Conservation (phyloP, 1,284 basidiomycete species). For the Tranzscheliella williamsii region DNA sequence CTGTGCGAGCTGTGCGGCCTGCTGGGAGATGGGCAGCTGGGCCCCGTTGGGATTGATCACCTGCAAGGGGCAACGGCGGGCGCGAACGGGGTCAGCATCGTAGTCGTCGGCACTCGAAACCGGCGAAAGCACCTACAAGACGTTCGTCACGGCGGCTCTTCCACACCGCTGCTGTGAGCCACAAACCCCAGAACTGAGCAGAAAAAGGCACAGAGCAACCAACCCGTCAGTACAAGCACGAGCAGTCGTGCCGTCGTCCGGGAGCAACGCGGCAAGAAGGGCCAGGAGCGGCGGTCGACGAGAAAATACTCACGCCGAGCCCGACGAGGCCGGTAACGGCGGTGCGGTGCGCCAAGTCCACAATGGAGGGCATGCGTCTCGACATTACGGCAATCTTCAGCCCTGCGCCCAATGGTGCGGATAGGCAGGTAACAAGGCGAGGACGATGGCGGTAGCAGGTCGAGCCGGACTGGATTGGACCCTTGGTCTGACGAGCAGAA, state of each 20-base stretch:
- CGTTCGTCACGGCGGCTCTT: conserved; percentile 52
- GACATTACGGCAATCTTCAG: no score
- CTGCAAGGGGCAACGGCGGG: no score
- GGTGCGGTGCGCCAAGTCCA: conserved; percentile 46
- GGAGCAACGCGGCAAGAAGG: background rate
- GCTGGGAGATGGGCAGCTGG: conserved; percentile 27
- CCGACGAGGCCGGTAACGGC: conserved; percentile 50
- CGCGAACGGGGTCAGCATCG: no score
- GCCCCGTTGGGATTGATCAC: conserved; percentile 22
- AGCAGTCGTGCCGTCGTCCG: background rate
- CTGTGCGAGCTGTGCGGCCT: conserved; percentile 22
- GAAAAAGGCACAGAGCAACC: background rate
- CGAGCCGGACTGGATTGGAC: no score
- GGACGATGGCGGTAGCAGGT: no score
- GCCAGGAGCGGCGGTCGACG: background rate
- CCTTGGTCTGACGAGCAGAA: no score
- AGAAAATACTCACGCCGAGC: conserved; percentile 45
- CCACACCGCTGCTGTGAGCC: conserved; percentile 55
- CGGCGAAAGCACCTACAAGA: conserved; percentile 27
- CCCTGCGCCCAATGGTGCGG: no score
- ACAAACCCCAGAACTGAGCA: conserved; percentile 49
- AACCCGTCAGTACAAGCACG: background rate
- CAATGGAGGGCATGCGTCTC: conserved; percentile 35
- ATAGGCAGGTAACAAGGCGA: no score
- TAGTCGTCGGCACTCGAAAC: no score